Evolutionary conservation across 371 early-diverging fungal species (phyloP).

Genomic region (Capillidium rhysosporum): DNA sequence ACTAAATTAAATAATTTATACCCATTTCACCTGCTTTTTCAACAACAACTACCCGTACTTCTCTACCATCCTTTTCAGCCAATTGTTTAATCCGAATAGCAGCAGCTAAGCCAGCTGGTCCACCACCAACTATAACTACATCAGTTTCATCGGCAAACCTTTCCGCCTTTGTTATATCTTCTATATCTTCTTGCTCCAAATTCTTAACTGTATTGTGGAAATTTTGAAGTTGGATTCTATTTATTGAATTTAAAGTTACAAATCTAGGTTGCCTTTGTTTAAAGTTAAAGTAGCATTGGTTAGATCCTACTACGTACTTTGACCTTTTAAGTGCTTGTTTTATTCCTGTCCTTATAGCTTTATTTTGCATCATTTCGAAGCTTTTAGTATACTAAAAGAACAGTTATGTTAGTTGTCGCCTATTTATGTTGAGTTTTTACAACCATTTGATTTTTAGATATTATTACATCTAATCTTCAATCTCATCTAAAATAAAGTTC

Average conservation of each 20-base stretch:
- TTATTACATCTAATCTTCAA: no score
- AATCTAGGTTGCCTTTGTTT: background rate
- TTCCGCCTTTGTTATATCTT: slow-evolving; percentile 18
- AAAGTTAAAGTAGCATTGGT: no score
- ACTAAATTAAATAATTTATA: slow-evolving; percentile 8
- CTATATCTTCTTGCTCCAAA: slow-evolving; percentile 6
- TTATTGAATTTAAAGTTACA: background rate
- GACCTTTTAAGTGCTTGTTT: no score
- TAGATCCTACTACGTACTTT: no score
- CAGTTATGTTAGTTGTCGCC: no score
- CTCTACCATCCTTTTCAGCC: slow-evolving; percentile 64
- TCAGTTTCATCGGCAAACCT: slow-evolving; percentile 77
- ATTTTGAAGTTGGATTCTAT: background rate
- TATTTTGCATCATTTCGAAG: no score
- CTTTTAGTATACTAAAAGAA: no score
- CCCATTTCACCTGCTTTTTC: slow-evolving; percentile 94
- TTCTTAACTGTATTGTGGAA: background rate
- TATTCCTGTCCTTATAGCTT: no score
- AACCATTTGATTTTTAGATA: no score
- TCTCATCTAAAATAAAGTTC: no score
- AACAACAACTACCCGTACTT: slow-evolving; percentile 73
- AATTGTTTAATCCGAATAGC: slow-evolving; percentile 86
- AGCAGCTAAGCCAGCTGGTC: slow-evolving; percentile 87
- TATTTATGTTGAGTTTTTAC: no score
- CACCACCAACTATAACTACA: slow-evolving; percentile 91